Base-by-base conservation (phyloP, 2,329 filamentous ascomycete species). In the Claviceps citrina region DNA sequence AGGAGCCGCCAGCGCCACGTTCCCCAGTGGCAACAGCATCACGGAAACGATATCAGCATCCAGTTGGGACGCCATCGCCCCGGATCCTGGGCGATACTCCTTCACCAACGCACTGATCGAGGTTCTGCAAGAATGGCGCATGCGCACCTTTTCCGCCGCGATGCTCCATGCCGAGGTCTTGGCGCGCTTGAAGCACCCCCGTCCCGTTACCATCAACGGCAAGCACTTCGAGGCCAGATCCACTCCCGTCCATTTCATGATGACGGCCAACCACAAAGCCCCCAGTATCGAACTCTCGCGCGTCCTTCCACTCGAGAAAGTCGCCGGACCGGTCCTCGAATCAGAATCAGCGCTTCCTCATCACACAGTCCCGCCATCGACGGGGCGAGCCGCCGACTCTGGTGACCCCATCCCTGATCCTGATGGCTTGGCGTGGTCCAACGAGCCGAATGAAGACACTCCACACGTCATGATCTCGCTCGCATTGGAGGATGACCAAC, bases 21-120 rank as follows among this genome's bases (percentile, higher is more conserved):
- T 74, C 38, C 67, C 70, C 5, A 73, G 64, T 15, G 71, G 72
- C 15, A 66, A 65, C 46, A 74, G 70, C 51, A 73, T 73, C 47
- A 76, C 71, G 3, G 72, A 76, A 54, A 74, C 71, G 7, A 76
- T 76, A 46, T 76, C 71, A 5, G 72, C 72, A 4, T 76, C 71
- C 2, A 74, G 71, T 39, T 76, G 71, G 71, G 71, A 76, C 43
- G 70, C 71, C 32, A 74, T 73, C 38, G 71, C 72, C 9, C 71
- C 72, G 0, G 68, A 74, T 42, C 72, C 72, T 10, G 71, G 72
- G 7, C 63, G 70, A 4, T 75, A 72, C 49, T 76, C 71, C 0
- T 76, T 76, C 48, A 75, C 71, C 3, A 71, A 69, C 39, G 67
- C 69, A 18, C 58, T 76, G 12, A 74, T 76, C 32, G 71, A 76